Conservation (phyloP, 108 stramenopile species). For the Stephanodiscus minutulus region DNA sequence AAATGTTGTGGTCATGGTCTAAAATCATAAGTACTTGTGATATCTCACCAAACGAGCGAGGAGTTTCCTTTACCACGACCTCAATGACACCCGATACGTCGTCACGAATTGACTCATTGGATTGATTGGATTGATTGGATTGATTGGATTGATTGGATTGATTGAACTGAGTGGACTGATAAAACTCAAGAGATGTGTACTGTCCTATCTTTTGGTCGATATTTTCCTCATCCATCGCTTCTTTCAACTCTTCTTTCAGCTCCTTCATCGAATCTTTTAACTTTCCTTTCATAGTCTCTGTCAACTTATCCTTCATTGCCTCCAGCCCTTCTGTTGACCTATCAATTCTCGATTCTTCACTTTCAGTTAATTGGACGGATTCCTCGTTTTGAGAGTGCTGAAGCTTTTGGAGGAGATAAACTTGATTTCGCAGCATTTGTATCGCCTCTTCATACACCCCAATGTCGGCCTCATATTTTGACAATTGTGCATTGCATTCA, state of each 20-base stretch:
- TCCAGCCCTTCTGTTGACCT: not conserved
- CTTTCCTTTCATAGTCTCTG: slow-evolving; percentile 2
- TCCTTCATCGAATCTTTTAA: not conserved
- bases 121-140: slow-evolving; percentile 10
- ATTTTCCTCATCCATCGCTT: not conserved
- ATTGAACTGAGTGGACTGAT: too few species aligned
- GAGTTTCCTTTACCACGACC: not conserved
- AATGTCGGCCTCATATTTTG: slow-evolving; percentile 32
- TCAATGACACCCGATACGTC: slow-evolving; percentile 3
- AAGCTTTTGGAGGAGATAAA: slow-evolving; percentile 17
- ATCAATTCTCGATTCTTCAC: slow-evolving; percentile 1
- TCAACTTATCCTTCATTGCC: slow-evolving; percentile 1
- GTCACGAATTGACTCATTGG: not conserved
- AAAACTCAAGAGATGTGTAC: too few species aligned
- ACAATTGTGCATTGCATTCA: slow-evolving; percentile 10
- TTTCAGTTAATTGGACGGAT: slow-evolving; percentile 2
- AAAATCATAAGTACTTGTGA: not conserved
- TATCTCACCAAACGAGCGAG: not conserved
- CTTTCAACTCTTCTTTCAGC: slow-evolving; percentile 1
- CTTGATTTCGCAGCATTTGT: slow-evolving; percentile 39
- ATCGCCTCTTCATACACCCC: slow-evolving; percentile 44
- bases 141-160: too few species aligned
- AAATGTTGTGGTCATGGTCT: not conserved
- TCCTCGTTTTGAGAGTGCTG: not conserved
- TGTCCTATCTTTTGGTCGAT: not conserved